These are phyloP conservation scores for Schizothecium vesticola DNA, from an alignment of 495 filamentous ascomycete genomes.

Conservation along the genomic window DNA sequence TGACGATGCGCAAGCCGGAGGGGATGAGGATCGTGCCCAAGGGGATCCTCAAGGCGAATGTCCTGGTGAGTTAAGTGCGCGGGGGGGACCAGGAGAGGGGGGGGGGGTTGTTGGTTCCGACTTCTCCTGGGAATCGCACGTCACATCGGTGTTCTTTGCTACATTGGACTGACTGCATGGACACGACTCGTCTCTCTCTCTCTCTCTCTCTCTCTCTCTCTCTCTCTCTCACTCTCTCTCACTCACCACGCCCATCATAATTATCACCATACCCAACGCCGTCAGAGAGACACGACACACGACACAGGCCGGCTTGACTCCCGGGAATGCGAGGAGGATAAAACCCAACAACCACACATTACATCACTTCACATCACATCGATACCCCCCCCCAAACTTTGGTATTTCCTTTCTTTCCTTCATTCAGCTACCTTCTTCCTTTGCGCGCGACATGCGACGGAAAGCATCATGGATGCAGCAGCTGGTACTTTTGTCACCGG, in stretches of 20 bases:
- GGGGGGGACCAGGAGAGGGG: neutral
- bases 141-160: neutral
- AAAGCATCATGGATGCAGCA: neutral
- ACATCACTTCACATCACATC: neutral
- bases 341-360: neutral
- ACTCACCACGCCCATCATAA: neutral
- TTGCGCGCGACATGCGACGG: neutral
- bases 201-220: neutral
- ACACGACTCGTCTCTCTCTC: neutral
- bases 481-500: no score
- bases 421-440: no score
- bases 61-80: slow-evolving; percentile 19
- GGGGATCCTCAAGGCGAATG: slow-evolving; percentile 24
- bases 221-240: no score
- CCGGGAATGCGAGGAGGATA: neutral
- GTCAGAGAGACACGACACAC: neutral
- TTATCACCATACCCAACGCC: neutral
- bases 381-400: neutral
- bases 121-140: neutral
- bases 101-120: neutral
- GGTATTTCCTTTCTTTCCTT: neutral
- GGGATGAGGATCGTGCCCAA: slow-evolving; percentile 21
- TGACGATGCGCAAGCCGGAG: slow-evolving; percentile 26
- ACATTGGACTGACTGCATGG: no score
- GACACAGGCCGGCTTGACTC: neutral